Base-by-base conservation (phyloP, 139 green algal species). In the Diplosphaera chodatii region DNA sequence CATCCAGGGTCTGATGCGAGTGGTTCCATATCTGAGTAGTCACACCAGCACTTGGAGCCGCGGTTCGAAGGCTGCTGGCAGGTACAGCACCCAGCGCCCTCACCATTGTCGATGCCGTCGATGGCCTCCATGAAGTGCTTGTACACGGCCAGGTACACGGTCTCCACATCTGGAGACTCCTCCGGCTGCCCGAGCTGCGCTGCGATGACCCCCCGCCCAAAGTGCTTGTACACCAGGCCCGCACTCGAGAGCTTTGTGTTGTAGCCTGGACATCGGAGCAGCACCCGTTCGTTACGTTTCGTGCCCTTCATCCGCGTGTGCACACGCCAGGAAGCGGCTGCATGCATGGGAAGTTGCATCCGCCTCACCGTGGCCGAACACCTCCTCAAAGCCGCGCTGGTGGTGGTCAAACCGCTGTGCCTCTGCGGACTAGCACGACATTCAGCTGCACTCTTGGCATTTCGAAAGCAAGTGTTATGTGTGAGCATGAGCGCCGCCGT, bases 81-180 rank as follows among this genome's bases (percentile, higher is more conserved):
- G n/a, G n/a, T n/a, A n/a, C n/a, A n/a, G n/a, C n/a, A n/a, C n/a
- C n/a, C n/a, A n/a, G n/a, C n/a, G n/a, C n/a, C 72, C 72, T 2
- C 74, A 72, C 95, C 94, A 77, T 99, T 99, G 85, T 99, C 95
- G 28, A 96, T 86, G 1, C 87, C 95, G 72, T 99, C 95, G 2
- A 99, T 76, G 0, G 88, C 89, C 83, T 98, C 92, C 32, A 98
- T 86, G 68, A 99, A 98, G 65, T 76, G 83, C 66, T 94, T 91
- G 87, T 99, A 99, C n/a, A 97, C 81, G 37, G 87, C 78, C 27
- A 92, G 76, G 72, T 90, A 99, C 18, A 99, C 81, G 1, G 82
- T 84, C 23, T 94, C 66, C 28, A 96, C 69, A 62, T 93, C 82
- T 1, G 82, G 63, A 69, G 93, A 71, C 23, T 88, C 77, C 20